Percentiles rank a stretch among this genome's conserved stretches.
phyloP scores from a whole-genome alignment of 2,329 filamentous ascomycete species.

The Microsporum audouinii region DNA sequence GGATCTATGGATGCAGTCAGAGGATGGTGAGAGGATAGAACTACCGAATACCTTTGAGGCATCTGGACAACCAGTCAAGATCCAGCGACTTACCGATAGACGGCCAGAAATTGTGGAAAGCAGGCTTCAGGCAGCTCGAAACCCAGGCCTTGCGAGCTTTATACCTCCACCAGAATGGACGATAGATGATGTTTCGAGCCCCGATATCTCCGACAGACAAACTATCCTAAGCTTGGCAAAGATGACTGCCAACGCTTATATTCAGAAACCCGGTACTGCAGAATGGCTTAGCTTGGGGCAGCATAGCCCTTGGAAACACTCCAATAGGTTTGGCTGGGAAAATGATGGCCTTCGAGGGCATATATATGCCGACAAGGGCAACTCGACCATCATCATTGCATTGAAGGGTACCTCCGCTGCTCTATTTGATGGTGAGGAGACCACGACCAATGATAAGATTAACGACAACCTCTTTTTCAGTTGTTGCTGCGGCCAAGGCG shows the following conservation, averaged over 20 bases:
- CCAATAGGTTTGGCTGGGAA: constrained; percentile 86
- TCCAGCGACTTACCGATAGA: constrained; percentile 72
- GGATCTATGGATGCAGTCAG: constrained; percentile 36
- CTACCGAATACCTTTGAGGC: constrained; percentile 45
- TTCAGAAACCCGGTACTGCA: constrained; percentile 55
- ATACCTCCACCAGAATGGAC: constrained; percentile 71
- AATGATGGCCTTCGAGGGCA: constrained; percentile 80
- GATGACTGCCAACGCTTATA: constrained; percentile 85
- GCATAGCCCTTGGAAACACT: constrained; percentile 63
- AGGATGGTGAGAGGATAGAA: constrained; percentile 30
- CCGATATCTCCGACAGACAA: constrained; percentile 73
- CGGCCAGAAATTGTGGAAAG: constrained; percentile 64
- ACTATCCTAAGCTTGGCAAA: constrained; percentile 74
- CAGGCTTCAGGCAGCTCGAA: constrained; percentile 61
- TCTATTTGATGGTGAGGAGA: constrained; percentile 92
- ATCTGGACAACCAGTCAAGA: constrained; percentile 54
- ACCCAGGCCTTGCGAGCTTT: constrained; percentile 54
- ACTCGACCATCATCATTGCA: constrained; percentile 80
- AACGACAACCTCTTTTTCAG: constrained; percentile 98
- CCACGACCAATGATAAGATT: constrained; percentile 91
- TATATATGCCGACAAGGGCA: constrained; percentile 75
- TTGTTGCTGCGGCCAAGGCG: constrained; percentile 92
- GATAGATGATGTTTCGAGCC: constrained; percentile 63
- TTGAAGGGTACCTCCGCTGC: constrained; percentile 84
- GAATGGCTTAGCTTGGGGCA: constrained; percentile 72